A percentile compares a stretch with the other conserved stretches of the same genome.
phyloP scores from a whole-genome alignment of 1,284 basidiomycete genomes.

The Marasmius tenuissimus region DNA sequence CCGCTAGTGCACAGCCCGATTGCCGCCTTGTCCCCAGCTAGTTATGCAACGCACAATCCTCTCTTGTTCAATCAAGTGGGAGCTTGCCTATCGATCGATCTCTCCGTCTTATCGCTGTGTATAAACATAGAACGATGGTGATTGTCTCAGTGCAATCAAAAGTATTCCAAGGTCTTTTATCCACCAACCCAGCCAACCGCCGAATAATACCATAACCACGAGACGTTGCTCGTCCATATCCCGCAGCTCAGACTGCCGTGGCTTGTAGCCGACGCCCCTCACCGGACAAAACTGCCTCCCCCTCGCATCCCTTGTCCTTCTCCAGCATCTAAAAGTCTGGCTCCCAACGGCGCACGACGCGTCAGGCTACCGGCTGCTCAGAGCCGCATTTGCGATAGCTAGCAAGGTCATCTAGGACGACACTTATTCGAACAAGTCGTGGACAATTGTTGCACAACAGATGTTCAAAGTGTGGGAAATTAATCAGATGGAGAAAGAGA shows the following conservation, averaged over 20 bases:
- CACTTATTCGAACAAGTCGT: constrained; percentile 95
- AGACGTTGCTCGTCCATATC: constrained; percentile 65
- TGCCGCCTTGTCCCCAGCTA: no score
- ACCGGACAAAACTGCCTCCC: constrained; percentile 87
- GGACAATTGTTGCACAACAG: constrained; percentile 90
- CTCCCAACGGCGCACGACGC: constrained; percentile 92
- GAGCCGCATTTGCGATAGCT: constrained; percentile 93
- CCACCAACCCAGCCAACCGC: constrained; percentile 12
- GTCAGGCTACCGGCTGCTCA: constrained; percentile 88
- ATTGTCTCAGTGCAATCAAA: no score
- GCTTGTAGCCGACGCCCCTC: constrained; percentile 89
- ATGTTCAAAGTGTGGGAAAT: constrained; percentile 90
- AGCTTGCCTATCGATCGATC: no score
- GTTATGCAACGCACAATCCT: no score
- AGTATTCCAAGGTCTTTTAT: no score
- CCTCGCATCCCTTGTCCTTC: constrained; percentile 81
- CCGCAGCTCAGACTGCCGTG: constrained; percentile 65
- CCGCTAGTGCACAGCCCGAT: no score
- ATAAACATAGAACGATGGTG: no score
- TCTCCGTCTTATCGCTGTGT: no score
- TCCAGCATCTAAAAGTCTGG: constrained; percentile 86
- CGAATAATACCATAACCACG: constrained; percentile 83
- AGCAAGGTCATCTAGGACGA: constrained; percentile 95
- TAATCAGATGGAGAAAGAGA: constrained; percentile 95
- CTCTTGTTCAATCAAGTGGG: no score